These are phyloP conservation scores for Chrysanthemum seticuspe DNA, from an alignment of 129 eudicot genomes.

Conservation along the genomic window DNA sequence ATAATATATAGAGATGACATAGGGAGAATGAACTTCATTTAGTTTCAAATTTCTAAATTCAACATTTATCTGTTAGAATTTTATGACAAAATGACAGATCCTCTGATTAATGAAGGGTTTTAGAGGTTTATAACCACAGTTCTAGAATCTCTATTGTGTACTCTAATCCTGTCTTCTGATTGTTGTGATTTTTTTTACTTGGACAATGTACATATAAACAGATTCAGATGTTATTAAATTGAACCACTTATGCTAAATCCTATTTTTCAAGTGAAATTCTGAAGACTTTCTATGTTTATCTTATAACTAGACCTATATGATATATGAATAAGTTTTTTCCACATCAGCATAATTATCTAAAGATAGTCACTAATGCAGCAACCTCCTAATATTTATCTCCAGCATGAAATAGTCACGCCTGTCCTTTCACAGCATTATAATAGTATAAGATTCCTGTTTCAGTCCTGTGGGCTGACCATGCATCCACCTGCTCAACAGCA, in stretches of 20 bases:
- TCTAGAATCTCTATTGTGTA: background rate
- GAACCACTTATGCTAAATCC: background rate
- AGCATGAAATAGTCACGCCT: conserved; percentile 8
- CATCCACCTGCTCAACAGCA: conserved; percentile 54
- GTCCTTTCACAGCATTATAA: conserved; percentile 88
- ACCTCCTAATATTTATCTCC: background rate
- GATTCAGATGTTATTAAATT: background rate
- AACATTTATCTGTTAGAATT: background rate
- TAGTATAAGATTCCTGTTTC: conserved; percentile 83
- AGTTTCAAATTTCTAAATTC: background rate
- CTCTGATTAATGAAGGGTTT: background rate
- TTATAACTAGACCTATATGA: too few species aligned
- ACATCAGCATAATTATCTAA: background rate
- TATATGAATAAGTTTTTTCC: background rate
- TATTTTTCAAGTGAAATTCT: background rate
- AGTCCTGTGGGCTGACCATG: conserved; percentile 92
- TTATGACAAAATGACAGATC: background rate
- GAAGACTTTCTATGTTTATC: too few species aligned
- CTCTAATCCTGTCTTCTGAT: background rate
- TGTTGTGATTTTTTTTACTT: background rate
- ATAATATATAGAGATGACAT: conserved; percentile 3
- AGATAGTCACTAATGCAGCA: background rate
- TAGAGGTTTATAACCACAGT: background rate
- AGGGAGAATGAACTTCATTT: conserved; percentile 11
- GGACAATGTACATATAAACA: background rate